These are phyloP conservation scores for Backusella westeae DNA, from an alignment of 192 early-diverging fungal species.

Conservation along the genomic window DNA sequence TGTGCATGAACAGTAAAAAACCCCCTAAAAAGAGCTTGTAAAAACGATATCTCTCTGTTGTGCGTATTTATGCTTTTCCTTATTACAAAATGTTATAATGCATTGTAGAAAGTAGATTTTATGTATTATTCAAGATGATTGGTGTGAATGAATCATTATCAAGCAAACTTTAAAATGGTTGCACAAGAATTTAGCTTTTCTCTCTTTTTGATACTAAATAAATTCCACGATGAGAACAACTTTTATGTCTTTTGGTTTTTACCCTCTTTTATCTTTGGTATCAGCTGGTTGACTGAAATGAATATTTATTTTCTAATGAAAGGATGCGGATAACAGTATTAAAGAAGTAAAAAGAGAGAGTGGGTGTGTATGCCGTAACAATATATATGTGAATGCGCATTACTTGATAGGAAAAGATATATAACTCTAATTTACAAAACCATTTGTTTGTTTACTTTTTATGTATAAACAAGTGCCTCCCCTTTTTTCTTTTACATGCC, in stretches of 20 bases:
- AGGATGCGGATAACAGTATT: too few species aligned
- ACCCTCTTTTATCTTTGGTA: not conserved
- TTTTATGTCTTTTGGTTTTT: not conserved
- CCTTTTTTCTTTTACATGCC: too few species aligned
- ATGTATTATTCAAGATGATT: not conserved
- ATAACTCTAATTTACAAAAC: not conserved
- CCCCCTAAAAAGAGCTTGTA: not conserved
- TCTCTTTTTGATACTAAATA: not conserved
- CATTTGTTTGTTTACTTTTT: not conserved
- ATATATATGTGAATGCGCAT: not conserved
- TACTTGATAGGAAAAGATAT: not conserved
- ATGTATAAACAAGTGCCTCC: not conserved
- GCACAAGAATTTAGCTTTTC: not conserved
- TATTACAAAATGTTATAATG: too few species aligned
- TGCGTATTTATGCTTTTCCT: too few species aligned
- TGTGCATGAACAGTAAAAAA: not conserved
- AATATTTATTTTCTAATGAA: not conserved
- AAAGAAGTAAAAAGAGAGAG: too few species aligned
- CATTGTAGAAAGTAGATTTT: too few species aligned
- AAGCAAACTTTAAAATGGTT: not conserved
- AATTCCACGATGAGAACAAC: not conserved
- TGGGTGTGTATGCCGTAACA: too few species aligned
- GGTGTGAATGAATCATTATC: slow-evolving; percentile 4
- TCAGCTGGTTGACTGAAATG: not conserved
- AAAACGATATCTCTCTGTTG: too few species aligned